These are phyloP conservation scores for Aspergillus japonicus DNA, from an alignment of 2,329 filamentous ascomycete species.

Conservation along the genomic window DNA sequence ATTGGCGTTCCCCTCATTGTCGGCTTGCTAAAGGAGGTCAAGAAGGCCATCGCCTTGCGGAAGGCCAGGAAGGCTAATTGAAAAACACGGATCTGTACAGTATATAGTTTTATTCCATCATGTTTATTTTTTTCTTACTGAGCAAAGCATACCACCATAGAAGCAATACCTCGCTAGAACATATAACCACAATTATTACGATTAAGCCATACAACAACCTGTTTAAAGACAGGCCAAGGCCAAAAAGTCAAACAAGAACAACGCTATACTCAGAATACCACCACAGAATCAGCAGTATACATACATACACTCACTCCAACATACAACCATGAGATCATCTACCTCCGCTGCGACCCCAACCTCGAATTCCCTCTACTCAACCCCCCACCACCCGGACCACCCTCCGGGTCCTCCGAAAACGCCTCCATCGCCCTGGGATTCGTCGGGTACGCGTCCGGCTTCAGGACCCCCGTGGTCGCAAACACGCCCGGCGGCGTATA, in stretches of 20 bases:
- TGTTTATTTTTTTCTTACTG: background rate
- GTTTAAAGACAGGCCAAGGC: background rate
- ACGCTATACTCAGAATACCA: background rate
- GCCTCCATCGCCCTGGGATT: constrained; percentile 32
- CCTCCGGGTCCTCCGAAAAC: constrained; percentile 3
- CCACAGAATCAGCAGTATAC: background rate
- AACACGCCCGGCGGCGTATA: constrained; percentile 44
- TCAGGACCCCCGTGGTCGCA: constrained; percentile 25
- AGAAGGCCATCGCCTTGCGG: constrained; percentile 45
- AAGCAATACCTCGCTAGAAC: background rate
- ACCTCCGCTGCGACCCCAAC: background rate
- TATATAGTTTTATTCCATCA: background rate
- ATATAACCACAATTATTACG: background rate
- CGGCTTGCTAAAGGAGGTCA: constrained; percentile 78
- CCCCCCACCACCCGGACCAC: background rate
- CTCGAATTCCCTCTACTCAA: background rate
- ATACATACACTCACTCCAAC: background rate
- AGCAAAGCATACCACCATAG: background rate
- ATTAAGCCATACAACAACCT: background rate
- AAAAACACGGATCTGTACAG: background rate
- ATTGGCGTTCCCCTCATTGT: constrained; percentile 87
- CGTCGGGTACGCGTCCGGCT: constrained; percentile 28
- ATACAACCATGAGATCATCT: background rate
- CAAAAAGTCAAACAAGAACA: background rate
- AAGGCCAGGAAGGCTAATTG: constrained; percentile 26